A percentile compares a stretch with the other conserved stretches of the same genome.
Conservation (phyloP, 73 alveolate species). For the Paraurostyla sp. region DNA sequence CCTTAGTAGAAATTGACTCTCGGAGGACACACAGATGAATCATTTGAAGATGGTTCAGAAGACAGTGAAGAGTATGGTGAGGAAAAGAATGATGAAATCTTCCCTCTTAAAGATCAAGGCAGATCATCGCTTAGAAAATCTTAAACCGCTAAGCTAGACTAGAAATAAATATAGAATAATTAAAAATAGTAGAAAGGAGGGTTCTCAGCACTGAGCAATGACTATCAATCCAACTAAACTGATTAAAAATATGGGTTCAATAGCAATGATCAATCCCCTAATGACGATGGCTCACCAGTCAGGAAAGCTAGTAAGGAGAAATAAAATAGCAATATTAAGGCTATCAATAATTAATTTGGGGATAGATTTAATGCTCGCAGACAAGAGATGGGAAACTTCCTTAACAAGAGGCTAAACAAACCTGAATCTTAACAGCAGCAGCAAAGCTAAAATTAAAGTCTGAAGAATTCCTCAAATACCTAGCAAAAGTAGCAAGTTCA, state of each 20-base stretch:
- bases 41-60: not conserved
- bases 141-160: not conserved
- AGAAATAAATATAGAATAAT: no score
- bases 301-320: not conserved
- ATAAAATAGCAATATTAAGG: not conserved
- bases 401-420: conserved; percentile 16
- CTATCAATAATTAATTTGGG: not conserved
- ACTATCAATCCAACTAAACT: not conserved
- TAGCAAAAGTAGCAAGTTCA: no score
- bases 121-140: not conserved
- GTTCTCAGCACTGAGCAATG: no score
- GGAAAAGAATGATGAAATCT: conserved; percentile 35
- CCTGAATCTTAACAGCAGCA: not conserved
- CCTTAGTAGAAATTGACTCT: not conserved
- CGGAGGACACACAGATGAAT: not conserved
- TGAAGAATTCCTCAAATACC: not conserved
- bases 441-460: not conserved
- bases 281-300: no score
- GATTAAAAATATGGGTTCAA: not conserved
- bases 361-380: not conserved
- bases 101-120: not conserved
- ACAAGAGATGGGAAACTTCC: conserved; percentile 4
- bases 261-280: conserved; percentile 2
- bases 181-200: no score
- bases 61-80: conserved; percentile 48